A percentile compares a stretch with the other conserved stretches of the same genome.
phyloP scores from a whole-genome alignment of 2,329 filamentous ascomycete species.

The Penicillium sp. region DNA sequence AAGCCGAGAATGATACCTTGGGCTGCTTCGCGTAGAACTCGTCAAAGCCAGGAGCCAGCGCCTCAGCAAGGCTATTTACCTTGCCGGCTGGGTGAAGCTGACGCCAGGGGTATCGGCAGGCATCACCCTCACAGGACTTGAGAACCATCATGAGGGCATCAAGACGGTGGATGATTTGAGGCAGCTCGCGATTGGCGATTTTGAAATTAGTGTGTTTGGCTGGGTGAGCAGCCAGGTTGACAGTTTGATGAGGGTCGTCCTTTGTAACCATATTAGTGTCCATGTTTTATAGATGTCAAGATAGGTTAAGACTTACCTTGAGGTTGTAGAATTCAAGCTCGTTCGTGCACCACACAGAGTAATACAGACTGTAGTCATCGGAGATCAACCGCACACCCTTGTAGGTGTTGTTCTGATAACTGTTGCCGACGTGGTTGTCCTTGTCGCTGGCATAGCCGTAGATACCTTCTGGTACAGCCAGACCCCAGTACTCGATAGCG shows the following conservation, averaged over 20 bases:
- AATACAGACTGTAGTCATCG: constrained; percentile 56
- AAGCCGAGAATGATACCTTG: constrained; percentile 50
- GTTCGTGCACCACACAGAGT: constrained; percentile 64
- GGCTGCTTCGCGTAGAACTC: constrained; percentile 50
- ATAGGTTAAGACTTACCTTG: constrained; percentile 37
- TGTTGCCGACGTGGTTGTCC: constrained; percentile 11
- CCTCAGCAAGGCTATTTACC: constrained; percentile 50
- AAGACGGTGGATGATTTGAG: constrained; percentile 48
- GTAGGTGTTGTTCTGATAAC: constrained; percentile 52
- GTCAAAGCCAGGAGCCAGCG: constrained; percentile 48
- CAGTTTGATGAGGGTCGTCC: constrained; percentile 51
- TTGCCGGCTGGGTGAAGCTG: constrained; percentile 51
- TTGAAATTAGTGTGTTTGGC: constrained; percentile 14
- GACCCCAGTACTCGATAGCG: constrained; percentile 56
- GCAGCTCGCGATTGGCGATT: constrained; percentile 18
- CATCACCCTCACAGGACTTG: constrained; percentile 55
- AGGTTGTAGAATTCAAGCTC: constrained; percentile 64
- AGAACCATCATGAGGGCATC: constrained; percentile 57
- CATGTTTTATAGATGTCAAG: not conserved
- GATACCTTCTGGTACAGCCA: constrained; percentile 26
- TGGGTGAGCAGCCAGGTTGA: constrained; percentile 39
- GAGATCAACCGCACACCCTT: constrained; percentile 55
- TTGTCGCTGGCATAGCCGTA: constrained; percentile 25
- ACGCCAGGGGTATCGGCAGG: constrained; percentile 55
- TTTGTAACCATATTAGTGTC: constrained; percentile 21